These are phyloP conservation scores for Medakamo hakoo DNA, from an alignment of 139 green algal species.

Conservation along the genomic window DNA sequence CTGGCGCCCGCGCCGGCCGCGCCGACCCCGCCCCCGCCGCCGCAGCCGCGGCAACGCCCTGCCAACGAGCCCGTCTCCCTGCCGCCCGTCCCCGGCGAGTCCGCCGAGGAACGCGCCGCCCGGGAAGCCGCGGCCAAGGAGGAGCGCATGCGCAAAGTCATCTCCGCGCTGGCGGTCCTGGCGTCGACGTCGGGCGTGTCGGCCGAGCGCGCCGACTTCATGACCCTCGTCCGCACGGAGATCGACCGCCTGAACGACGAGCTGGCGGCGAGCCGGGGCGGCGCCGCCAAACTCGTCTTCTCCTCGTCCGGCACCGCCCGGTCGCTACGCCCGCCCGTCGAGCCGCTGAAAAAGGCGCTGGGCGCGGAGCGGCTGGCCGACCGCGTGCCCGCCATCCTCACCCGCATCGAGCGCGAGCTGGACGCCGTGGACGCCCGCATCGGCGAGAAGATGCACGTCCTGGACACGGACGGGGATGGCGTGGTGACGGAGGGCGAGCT, in stretches of 20 bases:
- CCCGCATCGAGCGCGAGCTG: slow-evolving; percentile 60
- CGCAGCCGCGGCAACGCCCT: slow-evolving; percentile 30
- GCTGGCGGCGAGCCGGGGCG: slow-evolving; percentile 15
- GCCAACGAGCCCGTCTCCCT: slow-evolving; percentile 17
- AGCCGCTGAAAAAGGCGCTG: slow-evolving; percentile 25
- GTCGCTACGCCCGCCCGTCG: slow-evolving; percentile 6
- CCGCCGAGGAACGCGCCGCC: slow-evolving; percentile 30
- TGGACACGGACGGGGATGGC: slow-evolving; percentile 63
- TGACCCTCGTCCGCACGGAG: slow-evolving; percentile 65
- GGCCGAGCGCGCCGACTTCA: slow-evolving; percentile 59
- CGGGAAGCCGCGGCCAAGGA: slow-evolving; percentile 28
- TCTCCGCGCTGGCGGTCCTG: slow-evolving; percentile 26
- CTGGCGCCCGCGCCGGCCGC: slow-evolving; percentile 24
- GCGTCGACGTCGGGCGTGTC: slow-evolving; percentile 36
- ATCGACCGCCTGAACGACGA: slow-evolving; percentile 36
- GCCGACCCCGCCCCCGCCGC: slow-evolving; percentile 7
- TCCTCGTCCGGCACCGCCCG: slow-evolving; percentile 5
- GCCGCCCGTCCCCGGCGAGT: slow-evolving; percentile 28
- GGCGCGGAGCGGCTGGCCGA: slow-evolving; percentile 33
- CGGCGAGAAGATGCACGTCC: slow-evolving; percentile 41
- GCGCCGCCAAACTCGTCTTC: slow-evolving; percentile 31
- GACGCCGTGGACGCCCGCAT: slow-evolving; percentile 54
- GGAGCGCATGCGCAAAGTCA: slow-evolving; percentile 33
- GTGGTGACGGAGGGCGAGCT: slow-evolving; percentile 39
- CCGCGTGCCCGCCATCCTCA: slow-evolving; percentile 52